Evolutionary conservation across 2,329 filamentous ascomycete species (phyloP), one percentile per base, ranked within the genome.

Genomic region (Aotearoamyces nothofagi): DNA sequence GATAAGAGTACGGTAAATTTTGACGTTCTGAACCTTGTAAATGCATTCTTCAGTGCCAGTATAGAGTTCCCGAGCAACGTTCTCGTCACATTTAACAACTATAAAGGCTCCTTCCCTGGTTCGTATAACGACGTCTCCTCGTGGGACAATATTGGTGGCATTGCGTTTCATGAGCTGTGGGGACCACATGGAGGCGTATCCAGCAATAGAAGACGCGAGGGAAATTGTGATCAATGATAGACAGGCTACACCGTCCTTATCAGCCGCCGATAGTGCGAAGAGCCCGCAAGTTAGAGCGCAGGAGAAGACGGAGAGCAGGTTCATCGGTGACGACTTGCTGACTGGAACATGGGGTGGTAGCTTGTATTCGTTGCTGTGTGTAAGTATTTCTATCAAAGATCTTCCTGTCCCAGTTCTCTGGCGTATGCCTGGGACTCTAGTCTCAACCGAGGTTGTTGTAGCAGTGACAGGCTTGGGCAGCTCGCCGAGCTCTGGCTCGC

Each of bases 61-160:
- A 47, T 74, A 75, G 0, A 76, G 56, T 43, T 75, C 69, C n/a
- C 70, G 58, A 2, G 68, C 64, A 2, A 75, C 62, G 17, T 69
- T 61, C 44, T 75, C 69, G 4, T 60, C 58, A 41, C 69, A 73
- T 25, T 55, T 54, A 10, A 76, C 52, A 5, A 72, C 51, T 2
- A 76, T 45, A 37, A 75, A 72, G 2, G 65, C 68, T 2, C 69
- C 69, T 38, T 67, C 62, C 5, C 67, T 60, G 1, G 69, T 74
- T 15, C 63, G 59, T 31, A 75, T 71, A 15, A 73, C 58, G n/a
- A 76, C 59, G 36, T 75, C 69, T 2, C 68, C 69, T 3, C 39
- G 40, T 1, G 68, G 69, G 1, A 50, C 47, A 1, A 11, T 16
- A 16, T 59, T 56, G 5, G 46, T 57, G 30, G 61, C 56, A 27